A percentile compares a stretch with the other conserved stretches of the same genome.
These are phyloP conservation scores for Aureobasidium sp. DNA, from an alignment of 2,329 filamentous ascomycete species.

Conservation along the genomic window DNA sequence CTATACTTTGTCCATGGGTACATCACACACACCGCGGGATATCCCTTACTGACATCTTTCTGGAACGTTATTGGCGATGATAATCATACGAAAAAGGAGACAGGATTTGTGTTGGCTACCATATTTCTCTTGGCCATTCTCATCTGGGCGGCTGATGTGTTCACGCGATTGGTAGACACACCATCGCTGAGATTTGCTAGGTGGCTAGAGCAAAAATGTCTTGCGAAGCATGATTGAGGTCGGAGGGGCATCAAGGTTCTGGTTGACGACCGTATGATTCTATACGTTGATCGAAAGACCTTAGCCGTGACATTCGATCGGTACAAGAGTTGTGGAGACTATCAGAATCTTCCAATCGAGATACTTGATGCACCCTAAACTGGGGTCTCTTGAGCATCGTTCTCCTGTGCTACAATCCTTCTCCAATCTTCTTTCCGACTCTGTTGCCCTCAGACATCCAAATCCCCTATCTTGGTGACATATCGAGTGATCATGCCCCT, in stretches of 20 bases:
- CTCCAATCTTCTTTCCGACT: no score
- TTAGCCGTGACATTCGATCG: no score
- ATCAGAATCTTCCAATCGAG: no score
- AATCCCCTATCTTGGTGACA: no score
- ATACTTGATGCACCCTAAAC: no score
- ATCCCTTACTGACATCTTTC: conserved; percentile 43
- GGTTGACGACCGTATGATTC: no score
- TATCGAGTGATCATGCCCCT: no score
- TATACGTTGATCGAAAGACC: not conserved
- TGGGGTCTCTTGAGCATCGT: no score
- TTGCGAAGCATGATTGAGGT: not conserved
- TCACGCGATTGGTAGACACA: conserved; percentile 48
- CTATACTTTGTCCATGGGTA: conserved; percentile 55
- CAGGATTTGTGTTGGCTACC: conserved; percentile 49
- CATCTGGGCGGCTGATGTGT: conserved; percentile 49
- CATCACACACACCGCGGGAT: conserved; percentile 46
- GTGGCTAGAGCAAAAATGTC: conserved; percentile 40
- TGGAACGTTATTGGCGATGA: conserved; percentile 43
- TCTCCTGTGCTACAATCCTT: no score
- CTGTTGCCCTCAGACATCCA: no score
- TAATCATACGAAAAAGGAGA: conserved; percentile 35
- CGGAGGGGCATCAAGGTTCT: not conserved
- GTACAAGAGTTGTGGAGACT: no score
- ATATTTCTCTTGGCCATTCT: conserved; percentile 47
- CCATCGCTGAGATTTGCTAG: conserved; percentile 49